Conservation (phyloP, 2,329 filamentous ascomycete species). For the Phialophora verrucosa region DNA sequence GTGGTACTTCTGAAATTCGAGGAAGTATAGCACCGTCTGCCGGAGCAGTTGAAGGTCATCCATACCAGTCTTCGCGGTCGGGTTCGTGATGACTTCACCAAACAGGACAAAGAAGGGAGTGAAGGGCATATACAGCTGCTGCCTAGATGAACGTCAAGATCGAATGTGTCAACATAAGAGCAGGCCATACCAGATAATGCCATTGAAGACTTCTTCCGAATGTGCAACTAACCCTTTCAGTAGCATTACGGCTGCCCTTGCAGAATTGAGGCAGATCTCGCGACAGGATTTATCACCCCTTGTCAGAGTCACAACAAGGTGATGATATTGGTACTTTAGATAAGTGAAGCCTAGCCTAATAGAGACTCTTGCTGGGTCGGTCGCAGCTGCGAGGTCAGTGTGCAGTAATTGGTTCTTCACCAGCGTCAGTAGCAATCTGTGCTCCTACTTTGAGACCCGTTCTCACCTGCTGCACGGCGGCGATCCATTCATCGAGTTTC, state of each 20-base stretch:
- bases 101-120: slow-evolving; percentile 22
- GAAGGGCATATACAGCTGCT: slow-evolving; percentile 18
- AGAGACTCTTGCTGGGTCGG: slow-evolving; percentile 5
- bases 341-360: slow-evolving; percentile 7
- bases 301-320: slow-evolving; percentile 11
- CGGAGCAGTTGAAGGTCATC: slow-evolving; percentile 16
- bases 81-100: slow-evolving; percentile 16
- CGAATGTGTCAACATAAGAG: too few species aligned
- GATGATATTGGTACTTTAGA: slow-evolving; percentile 16
- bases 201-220: slow-evolving; percentile 19
- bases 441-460: background rate
- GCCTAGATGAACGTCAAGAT: slow-evolving; percentile 7
- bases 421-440: background rate
- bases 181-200: slow-evolving; percentile 11
- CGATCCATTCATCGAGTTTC: slow-evolving; percentile 16
- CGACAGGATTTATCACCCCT: slow-evolving; percentile 10
- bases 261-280: slow-evolving; percentile 12
- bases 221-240: slow-evolving; percentile 18
- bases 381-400: background rate
- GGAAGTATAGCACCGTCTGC: slow-evolving; percentile 19
- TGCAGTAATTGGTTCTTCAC: slow-evolving; percentile 12
- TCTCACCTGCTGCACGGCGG: slow-evolving; percentile 13
- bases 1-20: slow-evolving; percentile 20
- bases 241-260: slow-evolving; percentile 6
- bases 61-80: background rate